Evolutionary conservation across 371 early-diverging fungal species (phyloP).

Genomic region (Mucor lusitanicus): DNA sequence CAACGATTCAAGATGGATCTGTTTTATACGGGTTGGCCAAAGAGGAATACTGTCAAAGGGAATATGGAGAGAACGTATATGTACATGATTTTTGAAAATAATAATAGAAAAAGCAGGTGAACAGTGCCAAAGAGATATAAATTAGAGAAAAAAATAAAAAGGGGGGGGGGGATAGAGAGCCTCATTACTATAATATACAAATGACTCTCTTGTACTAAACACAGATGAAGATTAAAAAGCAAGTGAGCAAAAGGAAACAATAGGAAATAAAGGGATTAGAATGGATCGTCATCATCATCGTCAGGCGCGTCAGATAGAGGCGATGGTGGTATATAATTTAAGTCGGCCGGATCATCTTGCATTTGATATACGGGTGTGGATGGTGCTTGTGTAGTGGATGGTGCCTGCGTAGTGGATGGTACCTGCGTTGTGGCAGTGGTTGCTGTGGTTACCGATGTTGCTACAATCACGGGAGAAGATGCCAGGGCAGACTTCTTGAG

Average conservation of each 20-base stretch:
- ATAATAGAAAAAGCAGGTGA: no score
- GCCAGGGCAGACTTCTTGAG: background rate
- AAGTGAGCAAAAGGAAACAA: background rate
- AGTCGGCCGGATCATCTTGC: slow-evolving; percentile 23
- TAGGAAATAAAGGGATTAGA: background rate
- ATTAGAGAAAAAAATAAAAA: background rate
- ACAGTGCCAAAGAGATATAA: background rate
- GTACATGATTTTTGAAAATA: background rate
- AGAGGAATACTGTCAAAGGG: background rate
- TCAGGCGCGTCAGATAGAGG: slow-evolving; percentile 20
- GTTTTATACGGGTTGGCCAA: background rate
- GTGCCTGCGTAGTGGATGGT: background rate
- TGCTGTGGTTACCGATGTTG: background rate
- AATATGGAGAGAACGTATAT: background rate
- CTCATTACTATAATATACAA: background rate
- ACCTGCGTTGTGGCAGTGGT: background rate
- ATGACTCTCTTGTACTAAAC: background rate
- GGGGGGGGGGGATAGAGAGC: background rate
- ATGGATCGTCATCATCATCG: slow-evolving; percentile 10
- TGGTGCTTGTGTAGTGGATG: background rate
- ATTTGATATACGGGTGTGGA: slow-evolving; percentile 15
- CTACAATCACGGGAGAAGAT: background rate
- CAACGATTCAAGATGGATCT: background rate
- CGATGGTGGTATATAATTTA: slow-evolving; percentile 26
- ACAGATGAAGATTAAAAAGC: background rate